These are phyloP conservation scores for Primulina huaijiensis DNA, from an alignment of 257 asterid species.

Conservation along the genomic window DNA sequence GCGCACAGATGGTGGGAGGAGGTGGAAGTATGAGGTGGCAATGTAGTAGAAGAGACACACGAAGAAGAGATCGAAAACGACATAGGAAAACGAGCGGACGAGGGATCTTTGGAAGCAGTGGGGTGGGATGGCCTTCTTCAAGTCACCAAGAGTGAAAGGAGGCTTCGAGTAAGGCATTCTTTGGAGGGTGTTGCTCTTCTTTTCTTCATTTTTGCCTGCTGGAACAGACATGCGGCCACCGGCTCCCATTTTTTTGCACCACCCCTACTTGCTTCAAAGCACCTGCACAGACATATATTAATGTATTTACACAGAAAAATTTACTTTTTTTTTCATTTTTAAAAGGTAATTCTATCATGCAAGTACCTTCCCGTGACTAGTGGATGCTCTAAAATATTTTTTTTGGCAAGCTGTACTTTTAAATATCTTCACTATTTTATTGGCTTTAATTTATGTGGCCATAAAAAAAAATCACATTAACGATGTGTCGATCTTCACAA, in stretches of 20 bases:
- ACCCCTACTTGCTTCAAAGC: constrained; percentile 20
- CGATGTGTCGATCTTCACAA: background rate
- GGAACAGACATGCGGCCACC: constrained; percentile 57
- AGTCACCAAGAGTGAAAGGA: constrained; percentile 56
- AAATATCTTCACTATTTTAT: background rate
- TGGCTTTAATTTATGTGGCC: background rate
- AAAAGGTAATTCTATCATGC: background rate
- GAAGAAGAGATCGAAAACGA: constrained; percentile 45
- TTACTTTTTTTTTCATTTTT: no score
- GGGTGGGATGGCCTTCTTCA: constrained; percentile 73
- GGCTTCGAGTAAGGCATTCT: constrained; percentile 59
- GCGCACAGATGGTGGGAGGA: constrained; percentile 40
- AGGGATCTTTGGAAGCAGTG: constrained; percentile 67
- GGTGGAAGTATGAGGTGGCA: constrained; percentile 44
- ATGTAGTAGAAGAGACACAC: constrained; percentile 44
- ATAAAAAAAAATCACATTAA: background rate
- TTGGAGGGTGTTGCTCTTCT: constrained; percentile 28
- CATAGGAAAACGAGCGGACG: constrained; percentile 48
- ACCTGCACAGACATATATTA: background rate
- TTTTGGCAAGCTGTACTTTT: background rate
- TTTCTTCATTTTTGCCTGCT: constrained; percentile 21
- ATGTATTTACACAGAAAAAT: no score
- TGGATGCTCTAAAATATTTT: no score
- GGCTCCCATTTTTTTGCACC: constrained; percentile 48
- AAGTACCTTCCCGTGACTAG: background rate